Evolutionary conservation across 2,329 filamentous ascomycete species (phyloP).

Genomic region (Fusarium sp.): DNA sequence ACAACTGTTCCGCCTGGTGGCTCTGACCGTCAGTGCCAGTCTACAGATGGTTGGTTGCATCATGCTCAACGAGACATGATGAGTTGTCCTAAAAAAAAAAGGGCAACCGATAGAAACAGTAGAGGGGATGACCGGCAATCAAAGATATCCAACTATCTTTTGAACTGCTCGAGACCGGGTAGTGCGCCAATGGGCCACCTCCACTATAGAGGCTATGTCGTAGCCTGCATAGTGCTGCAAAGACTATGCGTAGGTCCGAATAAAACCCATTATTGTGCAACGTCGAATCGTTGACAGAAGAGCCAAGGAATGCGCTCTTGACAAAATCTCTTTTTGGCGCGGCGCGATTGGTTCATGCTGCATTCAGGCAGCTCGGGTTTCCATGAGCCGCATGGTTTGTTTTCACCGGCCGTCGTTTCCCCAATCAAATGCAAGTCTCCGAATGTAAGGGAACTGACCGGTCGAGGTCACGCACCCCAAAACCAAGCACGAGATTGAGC

Average conservation of each 20-base stretch:
- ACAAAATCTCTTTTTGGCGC: constrained; percentile 33
- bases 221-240: constrained; percentile 6
- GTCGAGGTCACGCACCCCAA: constrained; percentile 41
- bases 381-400: constrained; percentile 34
- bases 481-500: constrained; percentile 31
- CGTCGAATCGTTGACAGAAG: constrained; percentile 30
- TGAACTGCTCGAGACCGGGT: constrained; percentile 11
- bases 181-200: constrained; percentile 4
- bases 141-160: constrained; percentile 10
- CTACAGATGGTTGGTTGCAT: constrained; percentile 38
- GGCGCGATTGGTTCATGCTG: constrained; percentile 39
- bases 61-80: constrained; percentile 21
- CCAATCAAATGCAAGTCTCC: constrained; percentile 44
- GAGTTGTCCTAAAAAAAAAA: constrained; percentile 21
- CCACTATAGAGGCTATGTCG: constrained; percentile 6
- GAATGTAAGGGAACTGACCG: constrained; percentile 46
- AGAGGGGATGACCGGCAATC: constrained; percentile 16
- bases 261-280: constrained; percentile 25
- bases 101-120: constrained; percentile 15
- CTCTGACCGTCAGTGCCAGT: constrained; percentile 33
- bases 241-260: constrained; percentile 21
- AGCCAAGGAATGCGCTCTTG: constrained; percentile 18
- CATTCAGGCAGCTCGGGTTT: constrained; percentile 39
- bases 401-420: constrained; percentile 43
- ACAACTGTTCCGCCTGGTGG: constrained; percentile 33